Percentiles rank a stretch among this genome's conserved stretches.
These are phyloP conservation scores for Rostrohypoxylon terebratum DNA, from an alignment of 495 filamentous ascomycete species.

Conservation along the genomic window DNA sequence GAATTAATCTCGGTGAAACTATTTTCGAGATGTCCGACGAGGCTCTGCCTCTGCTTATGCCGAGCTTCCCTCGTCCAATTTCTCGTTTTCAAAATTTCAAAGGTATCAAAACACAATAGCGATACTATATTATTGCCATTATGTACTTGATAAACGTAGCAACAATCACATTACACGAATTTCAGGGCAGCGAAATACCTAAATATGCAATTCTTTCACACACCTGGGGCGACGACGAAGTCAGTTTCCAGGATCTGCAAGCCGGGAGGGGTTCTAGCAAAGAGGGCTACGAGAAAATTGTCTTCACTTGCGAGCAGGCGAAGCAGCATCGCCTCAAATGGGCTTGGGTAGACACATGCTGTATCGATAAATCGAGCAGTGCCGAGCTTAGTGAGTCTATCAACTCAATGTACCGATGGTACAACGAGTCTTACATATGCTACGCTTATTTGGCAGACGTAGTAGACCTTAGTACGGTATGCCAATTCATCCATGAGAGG, in stretches of 20 bases:
- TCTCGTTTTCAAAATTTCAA: no score
- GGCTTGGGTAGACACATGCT: slow-evolving; percentile 62
- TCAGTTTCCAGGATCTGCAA: slow-evolving; percentile 49
- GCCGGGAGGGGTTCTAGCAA: slow-evolving; percentile 27
- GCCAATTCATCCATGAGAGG: no score
- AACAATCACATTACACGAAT: slow-evolving; percentile 37
- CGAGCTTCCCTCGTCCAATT: background rate
- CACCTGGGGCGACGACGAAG: slow-evolving; percentile 51
- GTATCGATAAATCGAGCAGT: slow-evolving; percentile 60
- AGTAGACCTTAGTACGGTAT: slow-evolving; percentile 24
- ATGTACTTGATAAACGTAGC: slow-evolving; percentile 45
- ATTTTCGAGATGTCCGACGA: background rate
- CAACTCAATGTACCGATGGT: slow-evolving; percentile 64
- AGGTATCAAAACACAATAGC: background rate
- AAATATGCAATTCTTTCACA: slow-evolving; percentile 55
- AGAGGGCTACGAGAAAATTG: slow-evolving; percentile 49
- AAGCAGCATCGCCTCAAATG: slow-evolving; percentile 43
- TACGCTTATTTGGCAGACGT: slow-evolving; percentile 51
- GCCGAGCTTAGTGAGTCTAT: slow-evolving; percentile 59
- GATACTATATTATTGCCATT: slow-evolving; percentile 45
- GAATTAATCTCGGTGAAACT: no score
- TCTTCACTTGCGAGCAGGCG: slow-evolving; percentile 51
- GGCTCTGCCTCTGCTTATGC: slow-evolving; percentile 2
- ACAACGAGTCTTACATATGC: slow-evolving; percentile 48
- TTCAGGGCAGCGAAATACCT: slow-evolving; percentile 33